phyloP scores from a whole-genome alignment of 257 asterid species.

The Ballota nigra region DNA sequence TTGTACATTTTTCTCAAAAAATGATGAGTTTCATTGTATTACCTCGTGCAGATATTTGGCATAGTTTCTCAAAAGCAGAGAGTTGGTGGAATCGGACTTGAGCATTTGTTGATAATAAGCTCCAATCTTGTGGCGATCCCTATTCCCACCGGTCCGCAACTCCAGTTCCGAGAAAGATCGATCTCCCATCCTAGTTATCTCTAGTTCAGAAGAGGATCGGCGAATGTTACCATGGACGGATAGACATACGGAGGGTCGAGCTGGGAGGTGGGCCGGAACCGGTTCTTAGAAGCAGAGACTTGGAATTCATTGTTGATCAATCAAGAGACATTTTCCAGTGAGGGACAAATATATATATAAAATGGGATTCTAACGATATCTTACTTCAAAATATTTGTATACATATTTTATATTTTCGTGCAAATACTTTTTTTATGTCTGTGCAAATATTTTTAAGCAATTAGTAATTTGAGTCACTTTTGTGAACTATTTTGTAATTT shows the following conservation, averaged over 20 bases:
- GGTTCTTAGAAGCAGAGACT: constrained; percentile 45
- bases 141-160: constrained; percentile 34
- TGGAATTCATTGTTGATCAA: constrained; percentile 26
- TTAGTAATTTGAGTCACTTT: too few species aligned
- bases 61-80: constrained; percentile 65
- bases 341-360: too few species aligned
- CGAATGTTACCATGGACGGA: constrained; percentile 34
- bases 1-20: too few species aligned
- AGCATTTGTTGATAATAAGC: constrained; percentile 54
- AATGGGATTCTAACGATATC: too few species aligned
- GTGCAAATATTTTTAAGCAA: too few species aligned
- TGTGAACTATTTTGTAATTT: too few species aligned
- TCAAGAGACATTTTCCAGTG: too few species aligned
- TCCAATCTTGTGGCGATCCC: constrained; percentile 36
- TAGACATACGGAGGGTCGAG: constrained; percentile 17
- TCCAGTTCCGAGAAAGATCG: constrained; percentile 23
- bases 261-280: constrained; percentile 46
- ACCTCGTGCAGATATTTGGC: constrained; percentile 79
- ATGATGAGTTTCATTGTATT: too few species aligned
- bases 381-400: too few species aligned
- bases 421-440: too few species aligned
- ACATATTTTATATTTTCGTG: too few species aligned
- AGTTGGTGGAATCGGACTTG: constrained; percentile 46
- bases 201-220: constrained; percentile 43
- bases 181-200: constrained; percentile 20